Evolutionary conservation across 345 rosid species (phyloP), one percentile per base, ranked within the genome.

Genomic region (Acer campestre): DNA sequence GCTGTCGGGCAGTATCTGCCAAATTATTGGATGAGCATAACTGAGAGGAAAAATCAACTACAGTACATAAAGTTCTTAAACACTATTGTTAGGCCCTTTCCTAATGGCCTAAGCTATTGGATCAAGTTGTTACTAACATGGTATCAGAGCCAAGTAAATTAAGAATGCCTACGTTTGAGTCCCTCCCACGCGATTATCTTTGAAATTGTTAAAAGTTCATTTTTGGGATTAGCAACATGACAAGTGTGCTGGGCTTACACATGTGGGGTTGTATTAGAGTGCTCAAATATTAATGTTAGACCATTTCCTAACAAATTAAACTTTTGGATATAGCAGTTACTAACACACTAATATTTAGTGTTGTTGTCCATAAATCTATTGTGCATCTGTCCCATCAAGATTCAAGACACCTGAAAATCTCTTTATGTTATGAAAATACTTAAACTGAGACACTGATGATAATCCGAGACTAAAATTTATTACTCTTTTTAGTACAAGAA

Each of bases 321-420:
- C n/a, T 1, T 53, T 53, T 53, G n/a, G 49, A 5, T 16, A 3
- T 53, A 53, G 7, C 7, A 6, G 6, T 16, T 53, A 53, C 58
- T 53, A 4, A 53, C 58, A 53, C 1, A 16, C n/a, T 53, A 4
- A 53, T 48, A 70, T 22, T 68, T 12, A 11, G 7, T 49, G 44
- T 13, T 27, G n/a, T 16, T 25, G 42, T 16, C 61, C 72, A 13
- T 10, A 44, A 38, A 10, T 10, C 16, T 27, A 11, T 16, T 25
- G 13, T 42, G 49, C 38, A 3, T 46, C 35, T 12, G 58, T 13
- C 31, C 25, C 58, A 46, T 46, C 12, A 46, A 46, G 46, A 7
- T 42, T 42, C 73, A 69, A 49, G 61, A 38, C 48, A 35, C 23
- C 49, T 14, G 49, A 66, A 66, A 66, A 49, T 69, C 44, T 58